phyloP scores from a whole-genome alignment of 352 stramenopile species.

The Globisporangium acanthophoron region DNA sequence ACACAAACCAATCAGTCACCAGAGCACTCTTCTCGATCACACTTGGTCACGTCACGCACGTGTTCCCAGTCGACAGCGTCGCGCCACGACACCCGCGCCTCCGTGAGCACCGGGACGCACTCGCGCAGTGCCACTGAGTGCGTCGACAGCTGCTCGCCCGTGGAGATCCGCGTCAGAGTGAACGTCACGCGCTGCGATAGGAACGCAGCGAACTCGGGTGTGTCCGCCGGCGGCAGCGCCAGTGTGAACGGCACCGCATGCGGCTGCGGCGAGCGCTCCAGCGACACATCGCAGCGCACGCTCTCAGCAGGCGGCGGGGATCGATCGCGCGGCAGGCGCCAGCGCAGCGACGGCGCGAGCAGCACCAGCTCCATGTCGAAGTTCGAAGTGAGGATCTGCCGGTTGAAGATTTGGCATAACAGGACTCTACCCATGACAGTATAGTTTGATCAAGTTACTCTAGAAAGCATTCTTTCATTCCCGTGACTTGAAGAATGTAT shows the following conservation, averaged over 20 bases:
- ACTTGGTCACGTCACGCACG: slow-evolving; percentile 11
- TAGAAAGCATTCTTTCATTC: too few relatives aligned
- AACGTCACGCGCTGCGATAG: slow-evolving; percentile 36
- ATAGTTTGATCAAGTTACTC: too few relatives aligned
- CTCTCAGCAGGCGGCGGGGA: background rate
- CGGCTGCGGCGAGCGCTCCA: slow-evolving; percentile 14
- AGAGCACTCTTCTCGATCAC: too few relatives aligned
- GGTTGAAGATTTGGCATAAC: too few relatives aligned
- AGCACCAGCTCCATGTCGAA: slow-evolving; percentile 33
- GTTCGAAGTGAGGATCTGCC: too few relatives aligned
- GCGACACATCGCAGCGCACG: slow-evolving; percentile 12
- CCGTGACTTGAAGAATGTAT: too few relatives aligned
- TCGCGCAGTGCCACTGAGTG: slow-evolving; percentile 34
- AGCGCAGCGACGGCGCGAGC: slow-evolving; percentile 20
- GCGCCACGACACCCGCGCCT: slow-evolving; percentile 38
- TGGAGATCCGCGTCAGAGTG: slow-evolving; percentile 11
- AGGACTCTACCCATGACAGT: too few relatives aligned
- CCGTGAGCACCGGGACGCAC: slow-evolving; percentile 43
- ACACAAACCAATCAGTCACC: background rate
- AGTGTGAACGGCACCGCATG: slow-evolving; percentile 34
- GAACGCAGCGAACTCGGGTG: slow-evolving; percentile 28
- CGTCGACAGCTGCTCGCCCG: slow-evolving; percentile 15
- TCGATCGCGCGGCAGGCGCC: slow-evolving; percentile 9
- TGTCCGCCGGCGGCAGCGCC: slow-evolving; percentile 16
- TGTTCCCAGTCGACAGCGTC: slow-evolving; percentile 22